Conservation (phyloP, 1,284 basidiomycete species). For the Leccinum pachyderme region DNA sequence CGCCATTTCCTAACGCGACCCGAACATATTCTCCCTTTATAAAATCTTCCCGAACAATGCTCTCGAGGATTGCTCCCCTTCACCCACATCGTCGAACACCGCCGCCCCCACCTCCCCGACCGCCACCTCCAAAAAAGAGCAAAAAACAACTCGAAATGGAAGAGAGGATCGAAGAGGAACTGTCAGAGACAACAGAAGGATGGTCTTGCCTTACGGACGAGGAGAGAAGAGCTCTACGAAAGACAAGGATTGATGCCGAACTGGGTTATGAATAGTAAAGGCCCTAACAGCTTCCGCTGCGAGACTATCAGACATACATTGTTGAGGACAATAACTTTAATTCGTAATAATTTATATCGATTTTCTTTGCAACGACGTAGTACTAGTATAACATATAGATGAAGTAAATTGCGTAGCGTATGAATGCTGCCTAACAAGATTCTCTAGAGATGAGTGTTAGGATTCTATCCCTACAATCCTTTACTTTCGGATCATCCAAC, state of each 20-base stretch:
- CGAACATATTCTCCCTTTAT: conserved; percentile 58
- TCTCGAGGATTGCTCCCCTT: conserved; percentile 69
- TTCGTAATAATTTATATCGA: neutral
- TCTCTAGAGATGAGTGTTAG: conserved; percentile 10
- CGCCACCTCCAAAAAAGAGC: conserved; percentile 64
- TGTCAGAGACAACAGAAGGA: conserved; percentile 68
- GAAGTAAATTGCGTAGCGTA: neutral
- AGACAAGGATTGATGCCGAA: conserved; percentile 61
- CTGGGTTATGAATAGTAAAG: conserved; percentile 49
- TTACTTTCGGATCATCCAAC: conserved; percentile 14
- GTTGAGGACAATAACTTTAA: conserved; percentile 3
- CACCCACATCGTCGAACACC: conserved; percentile 70
- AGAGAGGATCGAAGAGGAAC: conserved; percentile 75
- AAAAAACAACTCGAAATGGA: conserved; percentile 74
- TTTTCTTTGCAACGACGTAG: neutral
- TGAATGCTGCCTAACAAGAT: conserved; percentile 7
- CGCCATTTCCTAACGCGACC: conserved; percentile 50
- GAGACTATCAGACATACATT: neutral
- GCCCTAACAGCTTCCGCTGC: neutral
- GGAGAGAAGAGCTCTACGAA: conserved; percentile 58
- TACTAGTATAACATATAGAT: conserved; percentile 2
- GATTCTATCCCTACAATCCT: conserved; percentile 23
- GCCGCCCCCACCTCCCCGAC: conserved; percentile 63
- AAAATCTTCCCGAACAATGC: conserved; percentile 58
- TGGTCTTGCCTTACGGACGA: conserved; percentile 67